Evolutionary conservation across 805 yeast species (phyloP).

Genomic region (Teunomyces gatunensis): DNA sequence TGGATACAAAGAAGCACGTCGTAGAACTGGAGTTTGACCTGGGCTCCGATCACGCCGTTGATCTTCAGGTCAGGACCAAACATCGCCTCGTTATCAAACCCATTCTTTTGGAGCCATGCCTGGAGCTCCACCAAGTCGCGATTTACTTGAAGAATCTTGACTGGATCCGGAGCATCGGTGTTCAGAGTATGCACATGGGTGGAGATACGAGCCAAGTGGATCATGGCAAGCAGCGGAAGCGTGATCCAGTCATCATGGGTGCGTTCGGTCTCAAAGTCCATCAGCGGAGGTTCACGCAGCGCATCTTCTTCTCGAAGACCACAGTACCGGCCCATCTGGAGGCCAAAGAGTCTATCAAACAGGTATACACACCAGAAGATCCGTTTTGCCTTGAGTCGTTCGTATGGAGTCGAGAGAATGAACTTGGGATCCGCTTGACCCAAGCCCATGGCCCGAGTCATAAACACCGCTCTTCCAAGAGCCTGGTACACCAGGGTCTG

Average conservation of each 20-base stretch:
- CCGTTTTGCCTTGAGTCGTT: slow-evolving; percentile 46
- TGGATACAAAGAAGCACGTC: slow-evolving; percentile 36
- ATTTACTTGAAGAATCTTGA: slow-evolving; percentile 31
- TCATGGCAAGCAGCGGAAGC: slow-evolving; percentile 44
- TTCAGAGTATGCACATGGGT: slow-evolving; percentile 32
- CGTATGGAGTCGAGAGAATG: slow-evolving; percentile 34
- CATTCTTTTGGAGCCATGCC: slow-evolving; percentile 33
- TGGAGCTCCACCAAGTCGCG: slow-evolving; percentile 27
- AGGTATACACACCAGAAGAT: slow-evolving; percentile 56
- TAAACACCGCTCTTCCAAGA: slow-evolving; percentile 32
- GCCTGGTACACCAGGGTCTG: slow-evolving; percentile 36
- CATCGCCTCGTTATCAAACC: slow-evolving; percentile 27
- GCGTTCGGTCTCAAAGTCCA: slow-evolving; percentile 25
- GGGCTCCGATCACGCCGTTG: slow-evolving; percentile 24
- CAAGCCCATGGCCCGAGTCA: slow-evolving; percentile 39
- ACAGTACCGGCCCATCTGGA: slow-evolving; percentile 50
- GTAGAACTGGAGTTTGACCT: slow-evolving; percentile 39
- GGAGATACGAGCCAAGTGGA: slow-evolving; percentile 42
- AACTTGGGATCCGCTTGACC: slow-evolving; percentile 18
- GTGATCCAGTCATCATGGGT: slow-evolving; percentile 49
- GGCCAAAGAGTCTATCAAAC: slow-evolving; percentile 50
- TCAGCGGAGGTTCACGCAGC: slow-evolving; percentile 29
- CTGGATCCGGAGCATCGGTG: slow-evolving; percentile 22
- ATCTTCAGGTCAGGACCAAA: slow-evolving; percentile 5
- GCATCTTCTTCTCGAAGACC: slow-evolving; percentile 36